Evolutionary conservation across 768 basidiomycete species (phyloP).

Genomic region (Leccinellum rugosiceps): DNA sequence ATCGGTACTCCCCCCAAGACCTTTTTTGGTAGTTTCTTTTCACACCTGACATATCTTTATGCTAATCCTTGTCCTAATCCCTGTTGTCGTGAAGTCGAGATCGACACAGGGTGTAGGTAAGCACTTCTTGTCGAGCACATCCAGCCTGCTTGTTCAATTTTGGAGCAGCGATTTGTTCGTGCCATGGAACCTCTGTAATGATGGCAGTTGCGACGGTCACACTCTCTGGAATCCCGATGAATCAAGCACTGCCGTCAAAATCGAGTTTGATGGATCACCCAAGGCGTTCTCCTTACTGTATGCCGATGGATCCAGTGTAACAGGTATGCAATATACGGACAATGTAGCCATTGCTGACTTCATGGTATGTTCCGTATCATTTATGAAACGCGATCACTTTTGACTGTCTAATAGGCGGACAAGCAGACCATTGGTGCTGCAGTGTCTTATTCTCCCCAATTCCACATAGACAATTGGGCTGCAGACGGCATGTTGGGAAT

Average conservation of each 20-base stretch:
- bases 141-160: background rate
- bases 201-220: background rate
- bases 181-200: background rate
- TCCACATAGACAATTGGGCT: background rate
- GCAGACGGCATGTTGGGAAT: background rate
- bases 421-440: background rate
- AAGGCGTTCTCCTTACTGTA: background rate
- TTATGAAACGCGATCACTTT: background rate
- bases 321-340: background rate
- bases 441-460: background rate
- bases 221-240: background rate
- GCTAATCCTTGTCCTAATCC: background rate
- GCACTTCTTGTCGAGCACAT: background rate
- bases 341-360: background rate
- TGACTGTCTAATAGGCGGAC: background rate
- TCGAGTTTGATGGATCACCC: background rate
- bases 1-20: background rate
- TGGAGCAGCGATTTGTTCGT: background rate
- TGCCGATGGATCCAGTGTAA: background rate
- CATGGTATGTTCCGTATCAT: background rate
- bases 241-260: background rate
- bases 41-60: background rate
- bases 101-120: background rate
- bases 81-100: background rate
- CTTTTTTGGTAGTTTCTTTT: background rate